Evolutionary conservation across 306 rosid species (phyloP), one percentile per base, ranked within the genome.

Genomic region (Citrullus colocynthis): DNA sequence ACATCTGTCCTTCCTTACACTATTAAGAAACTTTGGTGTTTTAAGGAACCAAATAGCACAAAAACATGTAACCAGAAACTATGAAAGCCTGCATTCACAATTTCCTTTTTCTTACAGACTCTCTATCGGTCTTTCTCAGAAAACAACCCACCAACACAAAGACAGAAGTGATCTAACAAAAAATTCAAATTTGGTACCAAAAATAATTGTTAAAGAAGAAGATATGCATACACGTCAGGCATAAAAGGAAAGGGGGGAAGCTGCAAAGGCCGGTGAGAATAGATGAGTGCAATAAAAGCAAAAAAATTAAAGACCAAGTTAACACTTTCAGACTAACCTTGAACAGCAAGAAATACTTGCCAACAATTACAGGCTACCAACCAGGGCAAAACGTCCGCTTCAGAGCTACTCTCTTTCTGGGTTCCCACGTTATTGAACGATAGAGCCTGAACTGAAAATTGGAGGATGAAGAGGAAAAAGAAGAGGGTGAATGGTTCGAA

Each of bases 261-360:
- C 87, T 80, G 89, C 80, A 86, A 74, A 85, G 90, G 70, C 75
- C 76, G 34, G 48, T 75, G 56, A 45, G 78, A 78, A 77, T 56
- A 58, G 85, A 89, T 44, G 89, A 90, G 98, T 93, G 85, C 55
- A 82, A 82, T 59, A 74, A 21, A 93, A 87, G 98, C 91, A 69
- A 89, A 83, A 83, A 82, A 85, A 81, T 9, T 76, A 84, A 85
- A 85, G 84, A 82, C 86, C 75, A 71, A 85, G 81, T 80, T 24
- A 66, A 75, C 78, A 86, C 78, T 80, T 44, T 57, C 18, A 80
- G 78, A 85, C 78, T 52, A 86, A 87, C 82, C 95, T 89, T 86
- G 24, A 80, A 80, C 28, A 80, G 60, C 87, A 88, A 89, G 91
- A 82, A 86, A 85, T 49, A 36, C 15, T 61, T 74, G 37, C 60